Evolutionary conservation across 768 basidiomycete genomes (phyloP), one percentile per base, ranked within the genome.

Genomic region (Suillus fuscotomentosus): DNA sequence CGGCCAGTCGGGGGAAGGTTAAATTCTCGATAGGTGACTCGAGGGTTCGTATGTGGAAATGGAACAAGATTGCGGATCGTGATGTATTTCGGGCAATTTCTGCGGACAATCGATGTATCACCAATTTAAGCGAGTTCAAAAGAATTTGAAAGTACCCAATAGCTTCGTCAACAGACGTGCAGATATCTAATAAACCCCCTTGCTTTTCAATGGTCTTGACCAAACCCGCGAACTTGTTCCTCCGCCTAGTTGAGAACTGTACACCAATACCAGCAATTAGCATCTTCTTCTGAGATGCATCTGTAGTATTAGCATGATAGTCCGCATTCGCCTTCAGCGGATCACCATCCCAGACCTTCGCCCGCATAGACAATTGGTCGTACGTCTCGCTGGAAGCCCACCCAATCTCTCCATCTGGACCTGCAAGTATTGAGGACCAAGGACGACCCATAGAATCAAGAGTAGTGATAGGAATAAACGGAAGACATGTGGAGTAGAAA

Each of bases 71-170:
- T 79, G 14, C 86, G 83, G 45, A 83, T 70, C 59, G 81, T 87
- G 69, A 89, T 89, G 64, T 90, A 90, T 68, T 89, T 90, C 13
- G 88, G 88, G 69, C 88, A 89, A 63, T 88, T 88, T 53, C 88
- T 88, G 54, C n/a, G 34, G 9, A 9, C 22, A 51, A 17, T 41
- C 24, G 15, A 24, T 11, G 13, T 22, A 59, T 27, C 8, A 34
- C 50, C 15, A 8, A 38, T 2, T 22, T 2, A 34, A 45, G 38
- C 34, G 54, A 38, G 24, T n/a, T 38, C 41, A 8, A 62, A 48
- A 45, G 65, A 22, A 15, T 36, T 38, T 39, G 20, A 3, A 79
- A 82, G 38, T 68, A 87, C 88, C 87, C 87, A 24, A 89, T 74
- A 6, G 88, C 83, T 66, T 89, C 77, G 67, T 87, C 81, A 20